Evolutionary conservation across 23 red algal species (phyloP).

Genomic region (Rhodosorus marinus): DNA sequence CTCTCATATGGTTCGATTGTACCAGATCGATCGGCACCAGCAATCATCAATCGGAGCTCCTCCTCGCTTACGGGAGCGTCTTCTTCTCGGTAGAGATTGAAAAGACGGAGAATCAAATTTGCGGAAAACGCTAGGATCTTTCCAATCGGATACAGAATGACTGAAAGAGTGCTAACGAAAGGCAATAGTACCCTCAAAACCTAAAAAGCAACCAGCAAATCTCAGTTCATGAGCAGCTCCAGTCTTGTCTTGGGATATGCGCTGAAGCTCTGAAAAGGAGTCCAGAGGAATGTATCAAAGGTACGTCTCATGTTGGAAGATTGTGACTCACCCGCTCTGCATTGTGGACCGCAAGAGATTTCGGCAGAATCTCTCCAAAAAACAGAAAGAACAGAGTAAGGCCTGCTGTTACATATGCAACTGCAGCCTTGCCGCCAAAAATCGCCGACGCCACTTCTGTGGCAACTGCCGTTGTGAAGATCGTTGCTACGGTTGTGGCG

Average conservation of each 20-base stretch:
- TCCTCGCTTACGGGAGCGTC: conserved; percentile 68
- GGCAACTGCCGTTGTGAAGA: conserved; percentile 80
- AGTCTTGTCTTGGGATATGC: no score
- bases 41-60: conserved; percentile 86
- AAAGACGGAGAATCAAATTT: conserved; percentile 34
- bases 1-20: conserved; percentile 86
- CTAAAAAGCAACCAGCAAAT: no score
- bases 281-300: no score
- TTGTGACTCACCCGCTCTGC: no score
- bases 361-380: conserved; percentile 96
- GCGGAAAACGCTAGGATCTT: conserved; percentile 47
- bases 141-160: conserved; percentile 95
- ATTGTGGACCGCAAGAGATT: conserved; percentile 76
- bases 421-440: conserved; percentile 36
- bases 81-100: conserved; percentile 38
- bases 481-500: conserved; percentile 49
- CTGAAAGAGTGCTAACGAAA: conserved; percentile 44
- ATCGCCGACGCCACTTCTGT: conserved; percentile 72
- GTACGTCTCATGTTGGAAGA: no score
- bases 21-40: conserved; percentile 79
- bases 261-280: no score
- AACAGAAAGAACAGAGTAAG: conserved; percentile 94
- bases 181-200: conserved; percentile 77
- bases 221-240: no score
- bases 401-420: conserved; percentile 61